Evolutionary conservation across 768 basidiomycete species (phyloP).

Genomic region (Boletus rubescentipes): DNA sequence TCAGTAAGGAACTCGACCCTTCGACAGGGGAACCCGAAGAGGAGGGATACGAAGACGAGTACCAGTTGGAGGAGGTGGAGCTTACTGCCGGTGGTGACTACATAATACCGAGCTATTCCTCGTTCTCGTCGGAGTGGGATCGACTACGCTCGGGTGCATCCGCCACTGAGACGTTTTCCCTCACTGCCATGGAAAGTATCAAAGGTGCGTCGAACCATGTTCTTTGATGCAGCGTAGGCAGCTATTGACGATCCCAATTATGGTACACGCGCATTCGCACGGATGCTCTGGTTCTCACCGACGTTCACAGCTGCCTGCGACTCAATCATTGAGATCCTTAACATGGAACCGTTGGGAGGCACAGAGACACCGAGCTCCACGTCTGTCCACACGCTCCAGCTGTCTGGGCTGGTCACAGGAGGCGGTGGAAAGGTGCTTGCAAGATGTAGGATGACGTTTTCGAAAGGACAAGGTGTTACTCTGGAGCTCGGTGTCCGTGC

Average conservation of each 20-base stretch:
- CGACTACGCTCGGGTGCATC: slow-evolving; percentile 73
- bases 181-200: slow-evolving; percentile 89
- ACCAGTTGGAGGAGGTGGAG: slow-evolving; percentile 95
- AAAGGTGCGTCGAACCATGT: slow-evolving; percentile 62
- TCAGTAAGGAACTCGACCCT: slow-evolving; percentile 97
- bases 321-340: slow-evolving; percentile 92
- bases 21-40: slow-evolving; percentile 93
- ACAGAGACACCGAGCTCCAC: slow-evolving; percentile 77
- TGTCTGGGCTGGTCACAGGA: slow-evolving; percentile 87
- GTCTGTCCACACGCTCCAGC: slow-evolving; percentile 90
- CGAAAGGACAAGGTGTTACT: slow-evolving; percentile 86
- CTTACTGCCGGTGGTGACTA: slow-evolving; percentile 91
- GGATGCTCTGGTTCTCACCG: slow-evolving; percentile 4
- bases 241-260: slow-evolving; percentile 20
- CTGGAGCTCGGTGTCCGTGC: slow-evolving; percentile 89
- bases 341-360: slow-evolving; percentile 96
- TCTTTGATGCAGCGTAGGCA: slow-evolving; percentile 3
- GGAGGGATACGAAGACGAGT: slow-evolving; percentile 99
- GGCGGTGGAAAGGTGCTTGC: slow-evolving; percentile 96
- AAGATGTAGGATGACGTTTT: slow-evolving; percentile 94
- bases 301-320: slow-evolving; percentile 80
- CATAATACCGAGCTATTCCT: slow-evolving; percentile 91
- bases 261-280: slow-evolving; percentile 16
- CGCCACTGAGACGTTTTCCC: slow-evolving; percentile 89
- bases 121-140: slow-evolving; percentile 96